Conservation (phyloP, 2,329 filamentous ascomycete genomes). For the Dryadomyces quercus-mongolicae region DNA sequence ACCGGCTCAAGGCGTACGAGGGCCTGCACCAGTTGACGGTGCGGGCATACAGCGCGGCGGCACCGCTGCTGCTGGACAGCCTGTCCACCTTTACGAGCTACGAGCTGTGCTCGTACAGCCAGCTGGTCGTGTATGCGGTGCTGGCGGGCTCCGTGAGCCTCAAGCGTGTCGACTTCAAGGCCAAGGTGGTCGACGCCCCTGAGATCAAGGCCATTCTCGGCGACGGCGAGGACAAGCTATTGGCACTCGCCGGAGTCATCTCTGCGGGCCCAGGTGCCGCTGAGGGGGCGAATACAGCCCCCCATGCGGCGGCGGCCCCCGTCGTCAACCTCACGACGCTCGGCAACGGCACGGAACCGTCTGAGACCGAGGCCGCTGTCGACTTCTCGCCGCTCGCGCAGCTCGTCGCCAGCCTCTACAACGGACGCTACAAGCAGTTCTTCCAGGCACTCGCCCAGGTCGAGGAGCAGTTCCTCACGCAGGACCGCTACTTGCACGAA, state of each 20-base stretch:
- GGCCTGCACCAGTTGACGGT: slow-evolving; percentile 86
- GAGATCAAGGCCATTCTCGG: slow-evolving; percentile 97
- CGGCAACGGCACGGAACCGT: slow-evolving; percentile 53
- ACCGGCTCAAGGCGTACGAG: slow-evolving; percentile 97
- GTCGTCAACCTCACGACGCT: slow-evolving; percentile 83
- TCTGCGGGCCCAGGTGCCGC: slow-evolving; percentile 73
- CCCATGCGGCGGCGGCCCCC: slow-evolving; percentile 29
- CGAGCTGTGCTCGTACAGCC: slow-evolving; percentile 94
- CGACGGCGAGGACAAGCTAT: slow-evolving; percentile 74
- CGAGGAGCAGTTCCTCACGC: slow-evolving; percentile 85
- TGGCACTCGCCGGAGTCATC: slow-evolving; percentile 66
- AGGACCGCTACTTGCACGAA: slow-evolving; percentile 91
- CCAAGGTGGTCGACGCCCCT: slow-evolving; percentile 94
- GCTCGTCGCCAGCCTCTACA: slow-evolving; percentile 85
- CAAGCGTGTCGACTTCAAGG: slow-evolving; percentile 97
- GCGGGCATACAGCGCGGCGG: slow-evolving; percentile 79
- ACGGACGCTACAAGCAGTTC: slow-evolving; percentile 86
- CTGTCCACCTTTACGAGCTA: slow-evolving; percentile 97
- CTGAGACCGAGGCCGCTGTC: slow-evolving; percentile 67
- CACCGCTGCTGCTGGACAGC: slow-evolving; percentile 88
- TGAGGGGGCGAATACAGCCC: slow-evolving; percentile 56
- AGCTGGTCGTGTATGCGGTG: slow-evolving; percentile 88
- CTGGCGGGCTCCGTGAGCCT: slow-evolving; percentile 88
- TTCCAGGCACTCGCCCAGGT: slow-evolving; percentile 82
- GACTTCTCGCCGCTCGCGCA: slow-evolving; percentile 84